Base-by-base conservation (phyloP, 805 yeast species). In the Yarrowia sp. region DNA sequence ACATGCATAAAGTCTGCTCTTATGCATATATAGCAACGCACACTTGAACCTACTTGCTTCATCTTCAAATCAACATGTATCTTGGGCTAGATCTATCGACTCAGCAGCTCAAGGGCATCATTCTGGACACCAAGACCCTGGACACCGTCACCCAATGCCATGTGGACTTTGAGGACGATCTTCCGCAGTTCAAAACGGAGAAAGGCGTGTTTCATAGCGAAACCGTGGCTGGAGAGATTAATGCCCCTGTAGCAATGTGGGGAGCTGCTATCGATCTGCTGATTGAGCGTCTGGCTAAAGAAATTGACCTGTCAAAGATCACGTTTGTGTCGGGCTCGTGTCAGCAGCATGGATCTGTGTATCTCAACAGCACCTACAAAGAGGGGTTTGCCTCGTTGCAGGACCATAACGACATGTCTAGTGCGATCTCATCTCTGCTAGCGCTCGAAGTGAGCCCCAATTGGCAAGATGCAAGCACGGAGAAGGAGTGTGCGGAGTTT, bases 401-500 rank as follows among this genome's bases (percentile, higher is more conserved):
- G 13, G 14, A 36, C n/a, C 43, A 38, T 46, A 47, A 39, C 1
- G 55, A 61, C 38, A 9, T 61, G 46, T 9, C 46, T 6, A 10
- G 17, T 3, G 55, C 46, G 8, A 30, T 73, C 1, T 52, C 40
- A 1, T 9, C 55, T 1, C 38, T 66, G 8, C 60, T 73, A 38
- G 80, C 94, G 1, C 82, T 86, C 72, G 80, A 82, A 7, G 81
- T 81, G 47, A 88, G 96, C 5, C 97, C 97, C 9, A 92, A 93
- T 75, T 92, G 98, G 98, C 98, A 92, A 77, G 97, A 92, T 74
- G 96, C 91, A 74, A 88, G 95, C 30, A 92, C 98, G 0, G 88
- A 85, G 4, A 77, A 81, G 20, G 96, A 92, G 75, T 81, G 90
- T 68, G 74, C 79, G 36, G 82, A 76, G 40, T 87, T 91, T 72